These are phyloP conservation scores for Chernovozyma aurita DNA, from an alignment of 1,139 yeast genomes.

Conservation along the genomic window DNA sequence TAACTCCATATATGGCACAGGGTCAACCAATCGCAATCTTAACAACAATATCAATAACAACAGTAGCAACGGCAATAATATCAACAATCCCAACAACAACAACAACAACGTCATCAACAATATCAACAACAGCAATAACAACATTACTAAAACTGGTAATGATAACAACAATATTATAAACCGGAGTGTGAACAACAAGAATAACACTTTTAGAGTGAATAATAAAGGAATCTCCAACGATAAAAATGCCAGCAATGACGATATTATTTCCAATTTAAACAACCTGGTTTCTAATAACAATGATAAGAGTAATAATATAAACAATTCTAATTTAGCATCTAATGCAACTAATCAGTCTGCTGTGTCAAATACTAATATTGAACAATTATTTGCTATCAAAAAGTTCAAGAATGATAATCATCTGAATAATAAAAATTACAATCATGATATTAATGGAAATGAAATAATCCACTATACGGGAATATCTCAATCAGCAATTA, in stretches of 20 bases:
- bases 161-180: too few species aligned
- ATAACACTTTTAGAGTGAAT: too few species aligned
- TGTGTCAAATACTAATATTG: neutral
- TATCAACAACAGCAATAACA: too few species aligned
- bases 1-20: neutral
- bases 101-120: neutral
- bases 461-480: conserved; percentile 90
- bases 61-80: neutral
- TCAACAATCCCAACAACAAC: neutral
- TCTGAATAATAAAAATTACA: conserved; percentile 29
- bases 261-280: neutral
- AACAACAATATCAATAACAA: neutral
- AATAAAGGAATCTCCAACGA: neutral
- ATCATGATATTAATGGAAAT: conserved; percentile 52
- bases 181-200: neutral
- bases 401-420: conserved; percentile 93
- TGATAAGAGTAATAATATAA: too few species aligned
- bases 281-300: too few species aligned
- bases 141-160: neutral
- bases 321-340: neutral
- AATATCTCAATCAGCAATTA: conserved; percentile 89
- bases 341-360: neutral
- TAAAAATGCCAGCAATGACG: neutral
- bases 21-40: neutral
- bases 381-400: conserved; percentile 71